Base-by-base conservation (phyloP, 2,329 filamentous ascomycete genomes). In the Xenosphaeropsis pyriputrescens region DNA sequence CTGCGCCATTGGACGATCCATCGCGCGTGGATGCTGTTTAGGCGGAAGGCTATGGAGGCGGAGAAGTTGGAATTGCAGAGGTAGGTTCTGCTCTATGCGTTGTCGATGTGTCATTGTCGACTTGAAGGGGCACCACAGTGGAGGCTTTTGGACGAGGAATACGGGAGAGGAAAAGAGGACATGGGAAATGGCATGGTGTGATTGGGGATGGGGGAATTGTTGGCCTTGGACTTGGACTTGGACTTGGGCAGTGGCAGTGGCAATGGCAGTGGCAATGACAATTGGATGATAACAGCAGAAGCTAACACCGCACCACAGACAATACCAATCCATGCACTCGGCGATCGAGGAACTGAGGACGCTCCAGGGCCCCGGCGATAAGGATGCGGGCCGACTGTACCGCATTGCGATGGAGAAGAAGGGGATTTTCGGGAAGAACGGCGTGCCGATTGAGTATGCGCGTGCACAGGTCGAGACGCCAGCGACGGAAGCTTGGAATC, bases 1-100 rank as follows among this genome's bases (percentile, higher is more conserved):
- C 76, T 98, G 46, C 84, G 91, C 34, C 91, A 98, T 68, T 98
- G 91, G 91, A 96, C 91, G 37, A 96, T 98, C 60, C 88, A 96
- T 67, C 86, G 91, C 50, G 89, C 89, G 16, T 96, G 88, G 85
- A 70, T 84, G 51, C 68, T 96, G 19, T 81, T 80, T 62, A 76
- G 79, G 50, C 71, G 78, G 48, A 72, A 82, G 55, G 70, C 77
- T 50, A 76, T 77, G 35, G 65, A 71, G 45, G 62, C 65, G 29
- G 69, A 75, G 37, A 70, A 83, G 55, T 63, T 68, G 39, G 84
- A 88, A 57, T 70, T 95, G 34, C 75, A 85, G 62, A 69, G 83
- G 32, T 75, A 75, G 37, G 42, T 45, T 31, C 16, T 2, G n/a
- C 16, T 15, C 4, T 18, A 6, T 6, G 22, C 7, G 8, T 26